Base-by-base conservation (phyloP, 495 filamentous ascomycete genomes). In the Letharia columbiana region DNA sequence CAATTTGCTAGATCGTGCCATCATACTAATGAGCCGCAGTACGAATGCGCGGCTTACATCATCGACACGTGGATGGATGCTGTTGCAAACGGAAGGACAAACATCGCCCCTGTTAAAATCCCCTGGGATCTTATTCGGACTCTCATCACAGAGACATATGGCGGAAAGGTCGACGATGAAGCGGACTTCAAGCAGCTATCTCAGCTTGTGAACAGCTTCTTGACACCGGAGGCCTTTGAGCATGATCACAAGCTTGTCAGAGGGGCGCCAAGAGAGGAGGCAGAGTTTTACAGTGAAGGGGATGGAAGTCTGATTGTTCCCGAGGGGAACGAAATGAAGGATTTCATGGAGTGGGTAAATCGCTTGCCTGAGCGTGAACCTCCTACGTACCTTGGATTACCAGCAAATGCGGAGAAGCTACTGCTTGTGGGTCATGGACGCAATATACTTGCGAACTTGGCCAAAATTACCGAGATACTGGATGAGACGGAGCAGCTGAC, bases 61-160 rank as follows among this genome's bases (percentile, higher is more conserved):
- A 94, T 99, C 66, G 95, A 99, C 75, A 88, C 88, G 62, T 99
- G 95, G 94, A 82, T 97, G 65, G 91, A 96, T 68, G 77, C 81
- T 1, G 86, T 91, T 31, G 90, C 92, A 8, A 82, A 86, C 65
- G 90, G 87, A 62, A 87, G 94, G 59, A 91, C 91, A 47, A 99
- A 99, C 75, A 86, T 98, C 62, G 90, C 92, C 9, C 94, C 94
- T 23, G 81, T 86, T 66, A 96, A 96, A 73, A 90, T 99, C 15
- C 95, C 94, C 11, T 99, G 94, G 94, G 89, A 94, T 41, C 93
- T 99, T 86, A 89, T 99, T 67, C 88, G 90, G 66, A 92, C 90
- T 57, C 87, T 99, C 13, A 83, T 98, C 60, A 88, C 87, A 11
- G 92, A 97, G 74, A 96, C 90, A 62, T 99, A 99, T 75, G 95